Conservation (phyloP, 1,284 basidiomycete genomes). For the Boletus nobilissimus region DNA sequence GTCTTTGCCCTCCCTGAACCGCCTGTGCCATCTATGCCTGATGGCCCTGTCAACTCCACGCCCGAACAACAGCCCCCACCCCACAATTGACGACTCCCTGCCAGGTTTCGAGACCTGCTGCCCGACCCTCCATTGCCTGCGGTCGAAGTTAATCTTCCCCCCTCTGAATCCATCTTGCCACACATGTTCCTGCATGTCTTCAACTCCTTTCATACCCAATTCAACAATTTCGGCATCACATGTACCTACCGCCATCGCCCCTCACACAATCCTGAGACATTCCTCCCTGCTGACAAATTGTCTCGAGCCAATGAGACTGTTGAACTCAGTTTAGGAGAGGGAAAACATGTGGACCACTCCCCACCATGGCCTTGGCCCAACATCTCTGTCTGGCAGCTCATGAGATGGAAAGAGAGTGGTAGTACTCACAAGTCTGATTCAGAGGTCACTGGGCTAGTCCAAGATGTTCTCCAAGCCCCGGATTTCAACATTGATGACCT, state of each 20-base stretch:
- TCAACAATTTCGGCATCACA: neutral
- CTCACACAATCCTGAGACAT: neutral
- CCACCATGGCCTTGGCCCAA: neutral
- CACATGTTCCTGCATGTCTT: neutral
- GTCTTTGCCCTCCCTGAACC: neutral
- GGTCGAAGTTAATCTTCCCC: neutral
- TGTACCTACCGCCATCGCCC: neutral
- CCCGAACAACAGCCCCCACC: neutral
- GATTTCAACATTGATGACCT: too few relatives aligned
- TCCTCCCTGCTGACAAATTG: neutral
- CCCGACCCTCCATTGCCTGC: constrained; percentile 8
- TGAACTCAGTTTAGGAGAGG: neutral
- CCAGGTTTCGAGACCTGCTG: constrained; percentile 5
- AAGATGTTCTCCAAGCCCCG: too few relatives aligned
- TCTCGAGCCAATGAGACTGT: too few relatives aligned
- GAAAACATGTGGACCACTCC: neutral
- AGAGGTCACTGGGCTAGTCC: too few relatives aligned
- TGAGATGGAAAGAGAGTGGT: too few relatives aligned
- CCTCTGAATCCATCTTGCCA: neutral
- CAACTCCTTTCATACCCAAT: neutral
- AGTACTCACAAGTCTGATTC: too few relatives aligned
- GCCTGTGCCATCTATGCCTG: neutral
- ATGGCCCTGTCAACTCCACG: neutral
- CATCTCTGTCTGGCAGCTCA: too few relatives aligned
- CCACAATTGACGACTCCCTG: neutral